Evolutionary conservation across 345 rosid species (phyloP).

Genomic region (Euphorbia peplus): DNA sequence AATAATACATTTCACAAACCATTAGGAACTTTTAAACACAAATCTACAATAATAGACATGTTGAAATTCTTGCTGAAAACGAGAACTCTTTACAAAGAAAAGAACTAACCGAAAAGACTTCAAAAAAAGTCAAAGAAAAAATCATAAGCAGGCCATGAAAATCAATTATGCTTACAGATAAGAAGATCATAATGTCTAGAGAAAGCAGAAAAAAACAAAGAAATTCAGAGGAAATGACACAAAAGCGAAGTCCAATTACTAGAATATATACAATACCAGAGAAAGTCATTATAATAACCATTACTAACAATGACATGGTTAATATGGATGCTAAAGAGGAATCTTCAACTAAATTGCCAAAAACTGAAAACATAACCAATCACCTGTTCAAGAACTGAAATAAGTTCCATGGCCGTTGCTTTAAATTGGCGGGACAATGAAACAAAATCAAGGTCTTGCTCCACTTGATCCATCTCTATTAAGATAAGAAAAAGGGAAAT

Average conservation of each 20-base stretch:
- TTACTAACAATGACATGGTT: not conserved
- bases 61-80: not conserved
- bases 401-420: constrained; percentile 93
- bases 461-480: constrained; percentile 89
- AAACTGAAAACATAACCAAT: not conserved
- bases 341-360: not conserved
- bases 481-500: constrained; percentile 21
- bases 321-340: not conserved
- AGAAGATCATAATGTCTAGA: not conserved
- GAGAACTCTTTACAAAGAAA: not conserved
- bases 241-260: not conserved
- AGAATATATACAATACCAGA: not conserved
- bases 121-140: too few species aligned
- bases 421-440: constrained; percentile 88
- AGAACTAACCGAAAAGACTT: not conserved
- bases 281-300: not conserved
- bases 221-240: too few species aligned
- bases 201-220: not conserved
- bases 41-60: not conserved
- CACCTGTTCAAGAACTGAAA: constrained; percentile 97
- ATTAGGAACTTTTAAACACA: not conserved
- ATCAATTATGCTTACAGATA: not conserved
- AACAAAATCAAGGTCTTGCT: constrained; percentile 87
- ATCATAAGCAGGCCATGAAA: not conserved
- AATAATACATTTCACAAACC: not conserved